Percentiles rank a stretch among this genome's conserved stretches.
phyloP scores from a whole-genome alignment of 768 basidiomycete species.

The Boletus insuetus region DNA sequence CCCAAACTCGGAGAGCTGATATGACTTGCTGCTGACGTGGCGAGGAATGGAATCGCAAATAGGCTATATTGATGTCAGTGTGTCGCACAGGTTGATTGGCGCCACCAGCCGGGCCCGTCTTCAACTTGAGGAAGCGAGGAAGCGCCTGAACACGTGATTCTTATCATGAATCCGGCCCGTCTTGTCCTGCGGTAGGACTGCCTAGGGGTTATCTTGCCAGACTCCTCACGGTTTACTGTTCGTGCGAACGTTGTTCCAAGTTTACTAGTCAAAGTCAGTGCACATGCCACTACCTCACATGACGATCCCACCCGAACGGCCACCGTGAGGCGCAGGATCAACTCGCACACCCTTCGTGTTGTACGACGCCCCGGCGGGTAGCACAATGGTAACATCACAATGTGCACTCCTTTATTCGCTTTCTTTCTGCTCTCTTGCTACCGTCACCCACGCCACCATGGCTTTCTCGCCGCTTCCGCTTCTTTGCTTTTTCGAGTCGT shows the following conservation, averaged over 20 bases:
- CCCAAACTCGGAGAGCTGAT: neutral
- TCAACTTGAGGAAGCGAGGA: too few relatives aligned
- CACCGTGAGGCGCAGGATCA: neutral
- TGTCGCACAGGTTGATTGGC: too few relatives aligned
- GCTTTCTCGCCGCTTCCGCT: slow-evolving; percentile 28
- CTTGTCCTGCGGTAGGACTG: neutral
- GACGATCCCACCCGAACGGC: neutral
- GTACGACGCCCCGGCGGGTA: neutral
- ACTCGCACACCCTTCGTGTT: neutral
- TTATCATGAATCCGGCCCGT: neutral
- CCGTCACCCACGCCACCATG: slow-evolving; percentile 6
- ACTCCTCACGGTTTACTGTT: neutral
- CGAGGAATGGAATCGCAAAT: neutral
- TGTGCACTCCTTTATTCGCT: slow-evolving; percentile 10
- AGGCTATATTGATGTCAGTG: neutral
- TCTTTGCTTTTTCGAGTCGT: slow-evolving; percentile 30
- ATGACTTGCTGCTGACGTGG: neutral
- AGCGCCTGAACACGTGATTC: too few relatives aligned
- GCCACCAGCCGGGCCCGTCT: too few relatives aligned
- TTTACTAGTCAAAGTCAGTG: neutral
- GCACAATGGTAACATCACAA: slow-evolving; percentile 4
- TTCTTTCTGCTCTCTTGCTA: slow-evolving; percentile 11
- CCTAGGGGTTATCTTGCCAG: too few relatives aligned
- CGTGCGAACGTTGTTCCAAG: slow-evolving; percentile 6
- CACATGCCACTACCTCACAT: slow-evolving; percentile 1